A percentile compares a stretch with the other conserved stretches of the same genome.
phyloP scores from a whole-genome alignment of 2,329 filamentous ascomycete genomes.

The Acephala macrosclerotiorum region DNA sequence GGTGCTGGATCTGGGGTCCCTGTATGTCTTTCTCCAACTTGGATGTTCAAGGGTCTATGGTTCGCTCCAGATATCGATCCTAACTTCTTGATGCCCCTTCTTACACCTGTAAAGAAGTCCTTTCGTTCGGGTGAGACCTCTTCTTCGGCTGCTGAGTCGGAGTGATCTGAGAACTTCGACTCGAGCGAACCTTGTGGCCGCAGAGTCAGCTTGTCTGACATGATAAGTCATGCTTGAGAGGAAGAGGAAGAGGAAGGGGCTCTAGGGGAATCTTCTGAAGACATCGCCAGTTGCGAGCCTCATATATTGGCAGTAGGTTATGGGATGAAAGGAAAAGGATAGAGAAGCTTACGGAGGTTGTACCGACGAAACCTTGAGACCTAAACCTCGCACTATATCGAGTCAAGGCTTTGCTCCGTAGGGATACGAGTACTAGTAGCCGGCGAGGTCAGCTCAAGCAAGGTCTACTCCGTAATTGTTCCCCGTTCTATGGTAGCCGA shows the following conservation, averaged over 20 bases:
- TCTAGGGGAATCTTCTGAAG: slow-evolving; percentile 18
- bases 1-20: slow-evolving; percentile 24
- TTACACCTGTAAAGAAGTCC: slow-evolving; percentile 42
- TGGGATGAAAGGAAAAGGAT: slow-evolving; percentile 13
- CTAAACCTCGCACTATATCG: slow-evolving; percentile 26
- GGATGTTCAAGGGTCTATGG: slow-evolving; percentile 35
- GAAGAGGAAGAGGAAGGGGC: slow-evolving; percentile 13
- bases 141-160: slow-evolving; percentile 36
- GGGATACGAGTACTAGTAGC: slow-evolving; percentile 19
- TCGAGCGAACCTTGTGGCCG: slow-evolving; percentile 40
- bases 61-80: slow-evolving; percentile 41
- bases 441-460: slow-evolving; percentile 28
- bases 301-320: slow-evolving; percentile 20
- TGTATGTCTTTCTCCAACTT: slow-evolving; percentile 29
- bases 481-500: slow-evolving; percentile 28
- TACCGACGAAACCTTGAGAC: slow-evolving; percentile 15
- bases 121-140: slow-evolving; percentile 31
- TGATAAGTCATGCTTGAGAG: slow-evolving; percentile 40
- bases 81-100: slow-evolving; percentile 41
- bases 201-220: slow-evolving; percentile 43
- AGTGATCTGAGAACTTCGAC: slow-evolving; percentile 36
- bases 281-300: slow-evolving; percentile 23
- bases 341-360: slow-evolving; percentile 23
- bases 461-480: slow-evolving; percentile 29
- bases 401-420: slow-evolving; percentile 31